Evolutionary conservation across 768 basidiomycete genomes (phyloP), one percentile per base, ranked within the genome.

Genomic region (Naematelia aurantialba): DNA sequence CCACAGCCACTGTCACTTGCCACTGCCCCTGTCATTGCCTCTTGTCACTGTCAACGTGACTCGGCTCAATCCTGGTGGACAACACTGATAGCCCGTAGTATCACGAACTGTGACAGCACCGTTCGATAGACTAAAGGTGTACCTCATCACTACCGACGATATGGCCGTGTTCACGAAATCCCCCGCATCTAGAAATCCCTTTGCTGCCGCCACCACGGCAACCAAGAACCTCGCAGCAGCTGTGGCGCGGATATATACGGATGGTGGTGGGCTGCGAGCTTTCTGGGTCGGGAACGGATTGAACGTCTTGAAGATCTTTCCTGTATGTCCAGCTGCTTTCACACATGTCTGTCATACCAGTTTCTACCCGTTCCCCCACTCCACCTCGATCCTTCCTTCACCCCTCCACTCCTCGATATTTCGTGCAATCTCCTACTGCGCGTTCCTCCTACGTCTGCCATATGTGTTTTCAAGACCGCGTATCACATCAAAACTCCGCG

Each of bases 241-340:
- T 2, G 81, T 92, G 27, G 79, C 81, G 29, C 85, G 87, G 50
- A 89, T 99, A 69, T 96, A 96, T 73, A 78, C 84, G 0, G 91
- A 97, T 76, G 91, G 91, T 29, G 92, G 92, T 5, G 78, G 79
- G 4, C 24, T 96, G 14, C 81, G 86, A 52, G 89, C 87, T 2
- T 99, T 98, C 76, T 99, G 96, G 94, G 91, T 92, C n/a, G 96
- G 96, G 4, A 96, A 81, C 63, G 81, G 81, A 12, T 81, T 99
- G 55, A 97, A 93, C 49, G 88, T 97, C 25, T 83, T 85, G 53
- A 98, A 98, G 81, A 96, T 98, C 63, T 89, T 97, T 63, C 93
- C 93, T 3, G 80, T 80, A 55, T 42, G 77, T 69, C 22, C 5
- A 5, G 17, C 13, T 31, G 0, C 47, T 44, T 51, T 39, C 24